Percentiles rank a stretch among this genome's conserved stretches.
phyloP scores from a whole-genome alignment of 192 early-diverging fungal genomes.

The Coemansia sp. region DNA sequence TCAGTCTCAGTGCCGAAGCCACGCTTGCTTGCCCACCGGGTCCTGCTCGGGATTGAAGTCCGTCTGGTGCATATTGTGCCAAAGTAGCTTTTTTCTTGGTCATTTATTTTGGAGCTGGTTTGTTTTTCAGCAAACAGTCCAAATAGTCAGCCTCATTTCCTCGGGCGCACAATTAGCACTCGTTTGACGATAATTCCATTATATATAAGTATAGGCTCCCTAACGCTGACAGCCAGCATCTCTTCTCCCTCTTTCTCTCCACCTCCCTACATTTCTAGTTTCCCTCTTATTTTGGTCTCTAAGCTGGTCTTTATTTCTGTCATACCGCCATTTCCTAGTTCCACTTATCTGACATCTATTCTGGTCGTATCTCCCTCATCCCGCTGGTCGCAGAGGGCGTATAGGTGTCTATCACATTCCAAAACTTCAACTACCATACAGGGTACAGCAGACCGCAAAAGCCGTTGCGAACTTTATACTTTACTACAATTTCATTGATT shows the following conservation, averaged over 20 bases:
- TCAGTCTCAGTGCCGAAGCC: constrained; percentile 19
- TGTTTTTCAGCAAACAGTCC: constrained; percentile 6
- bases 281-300: constrained; percentile 10
- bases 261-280: constrained; percentile 14
- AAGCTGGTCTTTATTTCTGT: constrained; percentile 32
- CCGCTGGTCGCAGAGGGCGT: constrained; percentile 37
- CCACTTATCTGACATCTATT: not conserved
- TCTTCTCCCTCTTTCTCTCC: constrained; percentile 10
- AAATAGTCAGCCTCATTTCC: constrained; percentile 16
- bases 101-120: not conserved
- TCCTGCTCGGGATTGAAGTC: constrained; percentile 12
- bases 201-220: constrained; percentile 12
- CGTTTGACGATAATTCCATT: not conserved
- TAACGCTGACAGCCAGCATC: not conserved
- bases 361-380: constrained; percentile 13
- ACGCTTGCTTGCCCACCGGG: constrained; percentile 9
- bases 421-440: not conserved
- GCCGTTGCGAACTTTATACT: not conserved
- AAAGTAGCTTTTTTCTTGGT: constrained; percentile 1
- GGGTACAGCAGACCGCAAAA: not conserved
- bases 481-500: not conserved
- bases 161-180: not conserved
- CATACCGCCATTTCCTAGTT: not conserved
- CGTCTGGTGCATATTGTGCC: constrained; percentile 10
- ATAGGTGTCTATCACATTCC: constrained; percentile 9